Conservation (phyloP, 1,284 basidiomycete species). For the Puccinia coronata region DNA sequence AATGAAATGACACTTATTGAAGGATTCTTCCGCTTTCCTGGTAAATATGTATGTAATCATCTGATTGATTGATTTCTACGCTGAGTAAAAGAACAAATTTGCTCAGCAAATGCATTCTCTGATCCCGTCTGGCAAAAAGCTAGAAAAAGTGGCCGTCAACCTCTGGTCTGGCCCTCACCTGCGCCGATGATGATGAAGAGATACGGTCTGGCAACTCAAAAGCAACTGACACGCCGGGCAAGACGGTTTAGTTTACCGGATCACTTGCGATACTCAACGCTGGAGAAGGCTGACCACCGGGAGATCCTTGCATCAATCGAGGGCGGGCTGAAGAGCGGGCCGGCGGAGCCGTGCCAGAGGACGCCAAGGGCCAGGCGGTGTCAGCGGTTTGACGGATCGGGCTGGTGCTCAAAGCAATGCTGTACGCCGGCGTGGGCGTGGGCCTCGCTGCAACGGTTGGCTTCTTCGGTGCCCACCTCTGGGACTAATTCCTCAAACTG, state of each 20-base stretch:
- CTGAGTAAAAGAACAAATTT: no score
- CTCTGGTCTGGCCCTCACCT: no score
- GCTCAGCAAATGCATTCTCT: no score
- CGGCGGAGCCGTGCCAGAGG: constrained; percentile 1
- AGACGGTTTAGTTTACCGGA: not conserved
- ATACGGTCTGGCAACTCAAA: not conserved
- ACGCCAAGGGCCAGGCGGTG: constrained; percentile 37
- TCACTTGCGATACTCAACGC: no score
- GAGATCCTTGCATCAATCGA: constrained; percentile 27
- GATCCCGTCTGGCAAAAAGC: no score
- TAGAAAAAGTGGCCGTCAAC: no score
- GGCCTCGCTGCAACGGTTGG: constrained; percentile 48
- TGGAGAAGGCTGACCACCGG: not conserved
- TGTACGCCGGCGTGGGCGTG: constrained; percentile 50
- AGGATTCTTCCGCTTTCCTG: no score
- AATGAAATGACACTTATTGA: no score
- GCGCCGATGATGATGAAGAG: not conserved
- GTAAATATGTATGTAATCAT: no score
- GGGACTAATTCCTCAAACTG: constrained; percentile 53
- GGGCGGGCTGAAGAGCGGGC: constrained; percentile 16
- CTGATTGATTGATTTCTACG: no score
- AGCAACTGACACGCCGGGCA: not conserved
- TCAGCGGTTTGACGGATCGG: constrained; percentile 33
- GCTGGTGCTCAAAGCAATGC: not conserved
- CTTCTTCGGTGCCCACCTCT: constrained; percentile 53